Evolutionary conservation across 306 rosid genomes (phyloP), one percentile per base, ranked within the genome.

Genomic region (Ormosia emarginata): DNA sequence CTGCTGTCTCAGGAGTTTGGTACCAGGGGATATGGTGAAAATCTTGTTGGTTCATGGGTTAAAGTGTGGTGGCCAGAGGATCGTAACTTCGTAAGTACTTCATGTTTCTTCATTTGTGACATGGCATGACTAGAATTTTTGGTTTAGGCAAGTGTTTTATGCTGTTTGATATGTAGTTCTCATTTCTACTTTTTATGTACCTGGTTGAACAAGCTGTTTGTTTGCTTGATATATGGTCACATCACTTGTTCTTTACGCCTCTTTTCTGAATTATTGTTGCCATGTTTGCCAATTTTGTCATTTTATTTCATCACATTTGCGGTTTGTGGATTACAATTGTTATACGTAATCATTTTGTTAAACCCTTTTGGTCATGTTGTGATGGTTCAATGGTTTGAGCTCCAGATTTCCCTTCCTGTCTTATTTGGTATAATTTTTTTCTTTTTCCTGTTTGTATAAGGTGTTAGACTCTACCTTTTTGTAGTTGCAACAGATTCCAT

Each of bases 51-150:
- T 79, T 40, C 83, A 9, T 87, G 86, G 68, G 85, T 96, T 59
- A 89, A 90, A 83, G 97, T 96, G 58, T 96, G 89, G 92, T 96
- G 99, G 99, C 99, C 99, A 5, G 67, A 81, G 0, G 99, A 93
- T 90, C 2, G 99, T 96, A 92, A 91, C 94, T 82, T 90, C 2
- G 99, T 96, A 92, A 91, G 95, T 82, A 82, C 39, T 39, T 24
- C 24, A 24, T 24, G 24, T 24, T 24, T 24, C 24, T 24, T 24
- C 24, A 24, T 24, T 24, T 24, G 24, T 24, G 24, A 24, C 24
- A 24, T 34, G n/a, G 12, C 57, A 24, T 79, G 69, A 50, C 78
- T 41, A 73, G 56, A 56, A 53, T 44, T 67, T 44, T 71, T 41
- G n/a, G 46, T 24, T 18, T 56, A 63, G 46, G 33, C 50, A 39